Percentiles rank a stretch among this genome's conserved stretches.
Evolutionary conservation across 1,284 basidiomycete species (phyloP).

Genomic region (Rhizopogon hawkerae): DNA sequence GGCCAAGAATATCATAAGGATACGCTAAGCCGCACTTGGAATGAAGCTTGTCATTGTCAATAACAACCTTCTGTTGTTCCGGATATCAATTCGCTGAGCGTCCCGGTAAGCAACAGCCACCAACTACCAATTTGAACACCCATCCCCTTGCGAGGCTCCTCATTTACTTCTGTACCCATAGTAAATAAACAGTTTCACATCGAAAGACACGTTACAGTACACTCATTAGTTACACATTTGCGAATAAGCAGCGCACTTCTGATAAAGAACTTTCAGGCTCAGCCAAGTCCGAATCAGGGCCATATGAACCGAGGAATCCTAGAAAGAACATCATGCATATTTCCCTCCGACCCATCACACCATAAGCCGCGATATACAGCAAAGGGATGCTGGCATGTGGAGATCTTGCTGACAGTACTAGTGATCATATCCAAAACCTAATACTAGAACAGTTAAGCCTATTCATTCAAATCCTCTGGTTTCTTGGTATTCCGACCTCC

Average conservation of each 20-base stretch:
- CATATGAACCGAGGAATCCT: slow-evolving; percentile 8
- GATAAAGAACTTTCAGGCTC: slow-evolving; percentile 21
- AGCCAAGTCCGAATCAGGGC: slow-evolving; percentile 20
- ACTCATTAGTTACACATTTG: not conserved
- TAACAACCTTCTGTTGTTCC: not conserved
- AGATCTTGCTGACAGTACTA: slow-evolving; percentile 9
- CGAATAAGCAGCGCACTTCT: slow-evolving; percentile 11
- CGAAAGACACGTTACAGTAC: not conserved
- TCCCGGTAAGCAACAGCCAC: not conserved
- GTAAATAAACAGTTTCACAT: not conserved
- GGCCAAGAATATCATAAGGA: not conserved
- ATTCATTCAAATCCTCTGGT: slow-evolving; percentile 25
- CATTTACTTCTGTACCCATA: not conserved
- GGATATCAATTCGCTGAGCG: not conserved
- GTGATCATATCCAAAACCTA: slow-evolving; percentile 16
- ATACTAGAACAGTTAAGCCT: slow-evolving; percentile 21
- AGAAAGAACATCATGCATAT: slow-evolving; percentile 17
- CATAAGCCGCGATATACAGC: slow-evolving; percentile 20
- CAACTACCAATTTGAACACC: not conserved
- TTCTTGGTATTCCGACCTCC: slow-evolving; percentile 17
- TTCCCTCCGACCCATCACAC: slow-evolving; percentile 7
- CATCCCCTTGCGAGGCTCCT: not conserved
- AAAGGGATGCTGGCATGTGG: slow-evolving; percentile 18
- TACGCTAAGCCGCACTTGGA: not conserved
- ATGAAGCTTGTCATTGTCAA: not conserved